Base-by-base conservation (phyloP, 768 basidiomycete genomes). In the Pulveroboletus sp. region DNA sequence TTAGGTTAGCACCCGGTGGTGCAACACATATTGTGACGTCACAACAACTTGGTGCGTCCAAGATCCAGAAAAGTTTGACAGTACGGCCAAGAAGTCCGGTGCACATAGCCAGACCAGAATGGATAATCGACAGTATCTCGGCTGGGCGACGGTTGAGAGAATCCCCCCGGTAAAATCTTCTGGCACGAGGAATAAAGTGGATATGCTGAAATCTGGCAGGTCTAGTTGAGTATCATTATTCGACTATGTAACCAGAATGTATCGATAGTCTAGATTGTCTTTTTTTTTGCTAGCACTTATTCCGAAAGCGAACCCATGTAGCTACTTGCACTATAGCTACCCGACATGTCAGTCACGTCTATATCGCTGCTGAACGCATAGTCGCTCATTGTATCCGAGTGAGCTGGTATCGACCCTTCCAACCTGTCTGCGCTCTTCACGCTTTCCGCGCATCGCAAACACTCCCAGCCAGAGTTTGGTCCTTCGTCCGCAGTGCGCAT, bases 21-120 rank as follows among this genome's bases (percentile, higher is more conserved):
- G 84, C 84, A 39, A 92, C 90, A 7, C 90, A 94, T 62, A 82
- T 93, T 43, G 60, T 94, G 33, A 86, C 85, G 9, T 90, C 88
- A 6, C 79, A 81, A 53, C 77, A 76, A 45, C 72, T 91, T 47
- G 87, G 75, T 58, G 87, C 76, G 16, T 78, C 80, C 23, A 92
- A 92, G 66, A 84, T 78, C 3, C 81, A 90, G 49, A 81, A 75
- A 57, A 58, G 82, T 43, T 66, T 91, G 46, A 79, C 75, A 17
- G 64, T 69, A 20, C 81, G 78, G 57, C 71, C 70, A 27, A 71
- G 72, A 53, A 74, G 64, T 48, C 73, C 73, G 31, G 70, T 73
- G 19, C 75, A 85, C 47, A 77, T 92, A 46, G 87, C 92, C 27
- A 81, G 74, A 48, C 87, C 87, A 9, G 82, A 85, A 62, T 90